Evolutionary conservation across 2,329 filamentous ascomycete species (phyloP), one percentile per base, ranked within the genome.

Genomic region (Colletotrichum filicis): DNA sequence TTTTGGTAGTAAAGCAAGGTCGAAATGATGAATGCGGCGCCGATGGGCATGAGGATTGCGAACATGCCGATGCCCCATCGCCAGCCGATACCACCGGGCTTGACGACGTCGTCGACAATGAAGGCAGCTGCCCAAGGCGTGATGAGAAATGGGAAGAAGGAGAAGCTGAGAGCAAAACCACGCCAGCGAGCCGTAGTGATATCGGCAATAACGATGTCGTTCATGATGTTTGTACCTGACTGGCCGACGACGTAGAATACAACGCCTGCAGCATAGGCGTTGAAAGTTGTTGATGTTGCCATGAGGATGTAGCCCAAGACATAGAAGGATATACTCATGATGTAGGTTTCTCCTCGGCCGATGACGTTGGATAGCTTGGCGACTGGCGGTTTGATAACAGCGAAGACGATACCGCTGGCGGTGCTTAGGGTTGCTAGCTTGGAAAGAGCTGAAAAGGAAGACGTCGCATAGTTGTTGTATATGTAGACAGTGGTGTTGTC

Each of bases 21-120:
- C 5, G 49, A 74, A 5, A 79, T 64, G 12, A 73, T 61, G 12
- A 77, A 75, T 9, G 79, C 71, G 0, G 69, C 72, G 14, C 78
- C 85, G 30, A 87, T 81, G 3, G 89, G 89, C 16, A 89, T 77
- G 63, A 92, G 86, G 75, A 92, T 89, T 32, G 87, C 84, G 79
- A 89, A 92, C 73, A 86, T 85, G 26, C 89, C 90, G 75, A 89
- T 91, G 2, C 75, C 78, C 80, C 80, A 81, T 3, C 78, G 75
- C 79, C 78, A 81, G 22, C 74, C 76, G 1, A 72, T 74, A 7
- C 70, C 67, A 22, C 68, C 64, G 5, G 68, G 68, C 11, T 74
- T 74, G 9, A 79, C 74, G 32, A 80, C 77, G 3, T 74, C 74
- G 22, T 75, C 66, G 9, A 79, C 73, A 22, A 78, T 76, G 22